Conservation (phyloP, 495 filamentous ascomycete species). For the Podospora fimiseda region DNA sequence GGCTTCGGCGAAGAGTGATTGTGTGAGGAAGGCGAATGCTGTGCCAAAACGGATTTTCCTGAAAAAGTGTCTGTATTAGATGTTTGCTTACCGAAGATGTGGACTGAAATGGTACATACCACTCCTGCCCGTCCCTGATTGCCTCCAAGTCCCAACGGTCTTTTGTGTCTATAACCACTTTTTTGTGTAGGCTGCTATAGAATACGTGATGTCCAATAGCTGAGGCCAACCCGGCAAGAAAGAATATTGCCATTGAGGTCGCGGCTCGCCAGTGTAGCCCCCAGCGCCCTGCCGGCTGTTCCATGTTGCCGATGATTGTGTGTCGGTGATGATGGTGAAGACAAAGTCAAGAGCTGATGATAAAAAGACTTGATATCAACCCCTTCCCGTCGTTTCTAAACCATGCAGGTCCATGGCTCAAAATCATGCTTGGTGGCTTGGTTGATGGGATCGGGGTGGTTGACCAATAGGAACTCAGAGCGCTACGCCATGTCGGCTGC, state of each 20-base stretch:
- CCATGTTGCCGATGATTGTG: not conserved
- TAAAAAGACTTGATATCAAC: too few relatives aligned
- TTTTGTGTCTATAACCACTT: not conserved
- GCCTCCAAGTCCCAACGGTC: not conserved
- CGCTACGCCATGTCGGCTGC: too few relatives aligned
- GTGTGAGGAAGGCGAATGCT: not conserved
- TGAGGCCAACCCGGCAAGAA: not conserved
- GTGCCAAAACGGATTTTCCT: not conserved
- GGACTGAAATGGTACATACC: not conserved
- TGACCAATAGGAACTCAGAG: too few relatives aligned
- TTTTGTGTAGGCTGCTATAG: not conserved
- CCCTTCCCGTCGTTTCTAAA: too few relatives aligned
- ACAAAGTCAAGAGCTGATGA: too few relatives aligned
- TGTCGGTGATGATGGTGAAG: too few relatives aligned
- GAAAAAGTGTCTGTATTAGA: too few relatives aligned
- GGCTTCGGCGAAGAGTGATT: not conserved
- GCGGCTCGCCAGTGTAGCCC: not conserved
- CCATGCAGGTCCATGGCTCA: too few relatives aligned
- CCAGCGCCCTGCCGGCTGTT: not conserved
- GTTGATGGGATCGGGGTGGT: too few relatives aligned
- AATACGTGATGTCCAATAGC: not conserved
- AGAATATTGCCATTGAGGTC: not conserved
- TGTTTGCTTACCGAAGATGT: too few relatives aligned
- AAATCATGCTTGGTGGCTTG: too few relatives aligned
- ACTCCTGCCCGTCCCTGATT: not conserved